Evolutionary conservation across 495 filamentous ascomycete genomes (phyloP).

Genomic region (Trichoderma asperelloides): DNA sequence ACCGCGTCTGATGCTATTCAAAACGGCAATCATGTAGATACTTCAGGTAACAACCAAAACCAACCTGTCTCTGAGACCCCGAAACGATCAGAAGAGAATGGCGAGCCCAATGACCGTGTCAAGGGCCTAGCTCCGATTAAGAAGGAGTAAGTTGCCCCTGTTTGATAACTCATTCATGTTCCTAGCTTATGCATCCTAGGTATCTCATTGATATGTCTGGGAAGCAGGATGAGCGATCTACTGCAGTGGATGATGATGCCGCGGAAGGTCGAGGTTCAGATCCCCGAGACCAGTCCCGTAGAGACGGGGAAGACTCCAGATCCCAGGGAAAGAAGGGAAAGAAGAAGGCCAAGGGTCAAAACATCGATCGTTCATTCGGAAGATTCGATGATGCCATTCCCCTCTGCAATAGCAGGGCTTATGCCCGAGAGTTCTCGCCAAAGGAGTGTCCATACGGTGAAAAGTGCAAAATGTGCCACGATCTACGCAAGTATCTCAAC

Average conservation of each 20-base stretch:
- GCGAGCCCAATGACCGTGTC: slow-evolving; percentile 19
- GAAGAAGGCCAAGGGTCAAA: slow-evolving; percentile 73
- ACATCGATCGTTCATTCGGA: slow-evolving; percentile 78
- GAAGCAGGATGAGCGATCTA: slow-evolving; percentile 18
- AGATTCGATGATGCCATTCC: slow-evolving; percentile 65
- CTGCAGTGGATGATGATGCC: slow-evolving; percentile 55
- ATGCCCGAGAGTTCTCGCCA: slow-evolving; percentile 66
- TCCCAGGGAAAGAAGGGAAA: slow-evolving; percentile 36
- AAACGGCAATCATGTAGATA: not conserved
- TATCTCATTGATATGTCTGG: slow-evolving; percentile 42
- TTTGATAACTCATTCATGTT: not conserved
- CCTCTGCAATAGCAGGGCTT: slow-evolving; percentile 63
- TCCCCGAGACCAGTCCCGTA: slow-evolving; percentile 21
- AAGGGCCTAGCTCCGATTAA: slow-evolving; percentile 78
- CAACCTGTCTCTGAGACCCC: not conserved
- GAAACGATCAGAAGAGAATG: slow-evolving; percentile 17
- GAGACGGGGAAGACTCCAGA: slow-evolving; percentile 20
- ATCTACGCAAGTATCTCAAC: slow-evolving; percentile 74
- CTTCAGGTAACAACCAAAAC: not conserved
- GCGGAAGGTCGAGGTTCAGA: slow-evolving; percentile 28
- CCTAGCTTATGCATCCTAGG: slow-evolving; percentile 27
- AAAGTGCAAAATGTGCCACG: slow-evolving; percentile 69
- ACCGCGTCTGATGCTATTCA: not conserved
- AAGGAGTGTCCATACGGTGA: slow-evolving; percentile 63
- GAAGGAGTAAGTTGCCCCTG: slow-evolving; percentile 52